These are phyloP conservation scores for Ailanthus altissimus DNA, from an alignment of 345 rosid species.

Conservation along the genomic window DNA sequence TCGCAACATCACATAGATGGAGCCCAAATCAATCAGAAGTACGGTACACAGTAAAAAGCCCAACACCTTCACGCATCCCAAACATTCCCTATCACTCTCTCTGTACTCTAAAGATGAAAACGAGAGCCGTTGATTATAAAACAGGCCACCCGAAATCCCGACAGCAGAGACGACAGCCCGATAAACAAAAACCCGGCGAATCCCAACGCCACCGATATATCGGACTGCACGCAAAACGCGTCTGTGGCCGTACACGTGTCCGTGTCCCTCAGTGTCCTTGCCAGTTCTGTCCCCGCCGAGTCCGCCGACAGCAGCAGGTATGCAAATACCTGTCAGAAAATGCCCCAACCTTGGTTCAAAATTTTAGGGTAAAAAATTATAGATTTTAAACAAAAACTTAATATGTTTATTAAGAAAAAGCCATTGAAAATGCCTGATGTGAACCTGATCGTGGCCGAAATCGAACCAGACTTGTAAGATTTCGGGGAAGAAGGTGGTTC, in stretches of 20 bases:
- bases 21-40: not conserved
- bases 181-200: constrained; percentile 78
- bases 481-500: constrained; percentile 78
- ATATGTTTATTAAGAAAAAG: not conserved
- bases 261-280: constrained; percentile 56
- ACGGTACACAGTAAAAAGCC: not conserved
- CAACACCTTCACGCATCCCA: constrained; percentile 19
- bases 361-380: not conserved
- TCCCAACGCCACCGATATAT: constrained; percentile 72
- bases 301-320: constrained; percentile 80
- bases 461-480: constrained; percentile 95
- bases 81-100: not conserved
- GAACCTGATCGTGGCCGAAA: constrained; percentile 97
- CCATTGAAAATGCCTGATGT: not conserved
- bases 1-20: not conserved
- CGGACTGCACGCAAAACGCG: constrained; percentile 78
- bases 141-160: constrained; percentile 83
- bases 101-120: constrained; percentile 46
- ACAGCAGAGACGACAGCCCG: constrained; percentile 66
- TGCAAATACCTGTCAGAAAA: constrained; percentile 60
- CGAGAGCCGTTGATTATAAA: constrained; percentile 88
- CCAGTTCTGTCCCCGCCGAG: constrained; percentile 74
- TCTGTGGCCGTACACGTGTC: constrained; percentile 48
- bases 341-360: not conserved
- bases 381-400: not conserved